A percentile compares a stretch with the other conserved stretches of the same genome.
phyloP scores from a whole-genome alignment of 169 alveolate genomes.

The Perkinsus chesapeaki region DNA sequence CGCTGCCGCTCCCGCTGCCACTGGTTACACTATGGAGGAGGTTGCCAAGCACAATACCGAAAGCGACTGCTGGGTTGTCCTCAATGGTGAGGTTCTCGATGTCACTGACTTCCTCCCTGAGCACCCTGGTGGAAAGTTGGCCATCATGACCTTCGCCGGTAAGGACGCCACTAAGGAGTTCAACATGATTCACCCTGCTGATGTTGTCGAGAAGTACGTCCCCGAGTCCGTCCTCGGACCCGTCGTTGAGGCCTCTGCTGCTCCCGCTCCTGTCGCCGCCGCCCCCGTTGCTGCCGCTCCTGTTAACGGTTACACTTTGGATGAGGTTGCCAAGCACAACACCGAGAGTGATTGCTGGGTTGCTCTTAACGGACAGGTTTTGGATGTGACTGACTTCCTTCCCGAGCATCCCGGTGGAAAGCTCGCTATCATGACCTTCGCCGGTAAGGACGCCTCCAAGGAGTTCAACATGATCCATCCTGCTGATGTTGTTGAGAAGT shows the following conservation, averaged over 20 bases:
- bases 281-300: background rate
- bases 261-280: background rate
- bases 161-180: constrained; percentile 34
- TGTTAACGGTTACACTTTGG: background rate
- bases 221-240: constrained; percentile 13
- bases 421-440: background rate
- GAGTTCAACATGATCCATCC: constrained; percentile 32
- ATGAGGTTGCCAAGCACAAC: constrained; percentile 2
- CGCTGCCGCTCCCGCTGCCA: background rate
- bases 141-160: constrained; percentile 50
- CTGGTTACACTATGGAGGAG: constrained; percentile 9
- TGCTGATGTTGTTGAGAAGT: constrained; percentile 30
- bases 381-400: constrained; percentile 49
- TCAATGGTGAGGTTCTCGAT: constrained; percentile 49
- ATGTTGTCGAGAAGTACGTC: constrained; percentile 28
- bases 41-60: constrained; percentile 46
- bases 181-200: constrained; percentile 33
- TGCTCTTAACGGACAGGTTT: constrained; percentile 33
- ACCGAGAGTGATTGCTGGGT: background rate
- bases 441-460: constrained; percentile 24
- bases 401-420: constrained; percentile 43
- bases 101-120: constrained; percentile 42
- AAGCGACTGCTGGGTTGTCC: constrained; percentile 51
- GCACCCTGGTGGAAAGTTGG: constrained; percentile 62
- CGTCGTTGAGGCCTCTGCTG: background rate